Conservation (phyloP, 176 grass and related monocot genomes). For the Miscanthus lutarioriparius region DNA sequence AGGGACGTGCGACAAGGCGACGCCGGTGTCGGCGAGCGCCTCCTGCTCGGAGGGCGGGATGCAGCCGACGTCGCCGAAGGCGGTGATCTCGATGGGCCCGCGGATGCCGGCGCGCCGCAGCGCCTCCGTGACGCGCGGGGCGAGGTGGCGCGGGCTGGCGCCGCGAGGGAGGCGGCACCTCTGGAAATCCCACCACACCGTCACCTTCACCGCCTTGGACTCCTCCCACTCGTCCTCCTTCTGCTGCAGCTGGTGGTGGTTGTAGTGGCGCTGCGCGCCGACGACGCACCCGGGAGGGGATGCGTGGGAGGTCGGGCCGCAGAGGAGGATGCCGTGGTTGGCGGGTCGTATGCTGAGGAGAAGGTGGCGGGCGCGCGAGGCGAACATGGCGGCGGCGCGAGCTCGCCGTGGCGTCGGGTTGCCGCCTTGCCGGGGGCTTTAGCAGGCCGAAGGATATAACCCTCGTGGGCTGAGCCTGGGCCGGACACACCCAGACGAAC, state of each 20-base stretch:
- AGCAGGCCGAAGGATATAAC: not conserved
- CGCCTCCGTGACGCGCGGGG: conserved; percentile 44
- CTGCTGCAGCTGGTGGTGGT: not conserved
- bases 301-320: not conserved
- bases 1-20: conserved; percentile 60
- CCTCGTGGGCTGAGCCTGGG: not conserved
- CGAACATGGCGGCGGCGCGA: conserved; percentile 12
- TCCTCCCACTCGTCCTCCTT: conserved; percentile 36
- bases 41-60: conserved; percentile 31
- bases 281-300: not conserved
- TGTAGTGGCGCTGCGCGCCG: not conserved
- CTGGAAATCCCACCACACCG: conserved; percentile 76
- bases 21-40: conserved; percentile 50
- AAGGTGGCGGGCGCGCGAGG: not conserved
- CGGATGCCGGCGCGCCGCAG: conserved; percentile 52
- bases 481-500: not conserved
- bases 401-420: conserved; percentile 7
- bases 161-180: conserved; percentile 47
- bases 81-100: conserved; percentile 60
- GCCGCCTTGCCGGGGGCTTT: not conserved
- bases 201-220: conserved; percentile 53
- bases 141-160: conserved; percentile 35
- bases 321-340: not conserved
- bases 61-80: conserved; percentile 53
- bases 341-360: not conserved